Percentiles rank a stretch among this genome's conserved stretches.
phyloP scores from a whole-genome alignment of 2,329 filamentous ascomycete species.

The Tolypocladium ovalisporum region DNA sequence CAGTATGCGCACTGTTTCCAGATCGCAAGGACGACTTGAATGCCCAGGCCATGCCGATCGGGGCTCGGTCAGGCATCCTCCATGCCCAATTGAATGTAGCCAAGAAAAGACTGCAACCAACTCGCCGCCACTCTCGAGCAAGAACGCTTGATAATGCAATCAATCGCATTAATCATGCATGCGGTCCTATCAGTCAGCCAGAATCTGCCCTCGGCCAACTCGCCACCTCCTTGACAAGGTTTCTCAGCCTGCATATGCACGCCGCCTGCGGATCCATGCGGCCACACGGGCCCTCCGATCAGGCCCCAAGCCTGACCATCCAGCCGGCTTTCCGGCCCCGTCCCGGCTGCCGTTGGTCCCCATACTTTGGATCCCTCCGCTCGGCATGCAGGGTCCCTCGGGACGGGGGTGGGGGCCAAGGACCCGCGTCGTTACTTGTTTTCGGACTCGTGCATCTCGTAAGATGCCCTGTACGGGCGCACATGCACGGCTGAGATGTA shows the following conservation, averaged over 20 bases:
- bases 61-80: not conserved
- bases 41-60: not conserved
- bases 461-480: no score
- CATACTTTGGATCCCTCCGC: not conserved
- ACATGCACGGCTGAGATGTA: no score
- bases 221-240: not conserved
- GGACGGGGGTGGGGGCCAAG: not conserved
- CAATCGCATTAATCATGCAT: not conserved
- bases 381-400: not conserved
- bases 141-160: not conserved
- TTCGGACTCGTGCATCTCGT: not conserved
- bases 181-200: not conserved
- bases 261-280: not conserved
- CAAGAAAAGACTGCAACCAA: not conserved
- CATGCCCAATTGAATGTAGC: not conserved
- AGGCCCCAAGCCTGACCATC: not conserved
- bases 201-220: not conserved
- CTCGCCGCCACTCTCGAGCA: not conserved
- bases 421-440: not conserved
- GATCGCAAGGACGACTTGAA: not conserved
- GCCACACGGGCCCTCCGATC: not conserved
- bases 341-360: not conserved
- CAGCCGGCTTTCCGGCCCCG: not conserved
- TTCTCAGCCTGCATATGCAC: not conserved
- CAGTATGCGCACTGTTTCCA: no score